These are phyloP conservation scores for Neofusicoccum kwambonambiense DNA, from an alignment of 2,329 filamentous ascomycete species.

Conservation along the genomic window DNA sequence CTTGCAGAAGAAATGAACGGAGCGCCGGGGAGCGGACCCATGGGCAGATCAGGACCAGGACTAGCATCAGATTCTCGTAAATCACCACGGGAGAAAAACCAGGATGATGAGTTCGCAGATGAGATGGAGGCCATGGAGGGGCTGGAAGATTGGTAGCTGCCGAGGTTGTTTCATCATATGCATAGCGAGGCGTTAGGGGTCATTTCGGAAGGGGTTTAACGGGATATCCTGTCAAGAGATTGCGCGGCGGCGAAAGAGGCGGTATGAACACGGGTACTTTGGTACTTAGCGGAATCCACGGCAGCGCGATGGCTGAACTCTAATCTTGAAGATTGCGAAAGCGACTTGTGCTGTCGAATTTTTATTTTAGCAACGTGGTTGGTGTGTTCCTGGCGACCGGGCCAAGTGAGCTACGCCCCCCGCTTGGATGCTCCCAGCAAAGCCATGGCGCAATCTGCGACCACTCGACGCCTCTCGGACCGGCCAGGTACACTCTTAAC, in stretches of 20 bases:
- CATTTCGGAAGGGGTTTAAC: slow-evolving; percentile 9
- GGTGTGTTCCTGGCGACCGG: slow-evolving; percentile 7
- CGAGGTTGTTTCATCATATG: slow-evolving; percentile 18
- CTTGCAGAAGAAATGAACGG: slow-evolving; percentile 41
- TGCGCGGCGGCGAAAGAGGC: slow-evolving; percentile 8
- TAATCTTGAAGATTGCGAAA: neutral
- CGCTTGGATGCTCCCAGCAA: neutral
- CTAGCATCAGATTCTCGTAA: slow-evolving; percentile 9
- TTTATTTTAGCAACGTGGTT: slow-evolving; percentile 6
- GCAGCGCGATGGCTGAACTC: slow-evolving; percentile 2
- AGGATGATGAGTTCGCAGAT: slow-evolving; percentile 38
- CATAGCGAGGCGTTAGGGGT: slow-evolving; percentile 17
- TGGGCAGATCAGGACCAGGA: slow-evolving; percentile 8
- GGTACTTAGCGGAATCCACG: slow-evolving; percentile 11
- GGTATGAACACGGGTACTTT: neutral
- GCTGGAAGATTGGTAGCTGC: slow-evolving; percentile 35
- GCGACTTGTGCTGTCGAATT: neutral
- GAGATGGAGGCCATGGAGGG: slow-evolving; percentile 42
- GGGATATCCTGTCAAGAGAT: slow-evolving; percentile 15
- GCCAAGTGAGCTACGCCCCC: neutral
- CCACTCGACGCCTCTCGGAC: neutral
- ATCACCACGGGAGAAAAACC: slow-evolving; percentile 12
- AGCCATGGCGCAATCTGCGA: neutral
- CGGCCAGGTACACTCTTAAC: neutral
- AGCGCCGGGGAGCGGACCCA: neutral